These are phyloP conservation scores for Ophiosphaerella narmari DNA, from an alignment of 2,329 filamentous ascomycete species.

Conservation along the genomic window DNA sequence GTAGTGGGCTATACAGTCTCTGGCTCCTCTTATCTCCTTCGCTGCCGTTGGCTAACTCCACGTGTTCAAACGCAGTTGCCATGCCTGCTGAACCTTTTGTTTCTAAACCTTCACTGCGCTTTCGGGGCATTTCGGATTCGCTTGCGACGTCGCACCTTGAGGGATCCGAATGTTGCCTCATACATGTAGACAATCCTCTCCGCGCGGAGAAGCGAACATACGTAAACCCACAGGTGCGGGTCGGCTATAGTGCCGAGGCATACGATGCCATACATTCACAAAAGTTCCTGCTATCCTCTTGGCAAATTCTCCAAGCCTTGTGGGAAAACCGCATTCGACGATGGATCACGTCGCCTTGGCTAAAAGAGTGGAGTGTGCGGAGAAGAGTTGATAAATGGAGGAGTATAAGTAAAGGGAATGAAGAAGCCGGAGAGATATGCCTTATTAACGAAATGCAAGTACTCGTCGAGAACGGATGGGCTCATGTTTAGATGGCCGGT, in stretches of 20 bases:
- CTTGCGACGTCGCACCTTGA: slow-evolving; percentile 67
- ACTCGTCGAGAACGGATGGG: slow-evolving; percentile 33
- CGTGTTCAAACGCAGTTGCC: neutral
- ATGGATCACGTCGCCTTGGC: neutral
- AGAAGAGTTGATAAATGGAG: neutral
- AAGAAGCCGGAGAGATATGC: slow-evolving; percentile 26
- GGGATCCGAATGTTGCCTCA: slow-evolving; percentile 77
- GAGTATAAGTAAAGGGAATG: neutral
- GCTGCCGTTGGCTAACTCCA: too few relatives aligned
- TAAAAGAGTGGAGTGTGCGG: neutral
- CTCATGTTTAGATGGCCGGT: slow-evolving; percentile 21
- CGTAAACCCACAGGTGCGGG: slow-evolving; percentile 45
- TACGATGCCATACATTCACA: slow-evolving; percentile 15
- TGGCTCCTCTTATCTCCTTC: too few relatives aligned
- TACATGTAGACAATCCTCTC: slow-evolving; percentile 71
- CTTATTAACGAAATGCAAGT: slow-evolving; percentile 43
- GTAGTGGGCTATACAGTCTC: too few relatives aligned
- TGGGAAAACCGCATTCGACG: too few relatives aligned
- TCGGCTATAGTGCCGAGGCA: slow-evolving; percentile 60
- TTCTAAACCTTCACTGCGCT: slow-evolving; percentile 51
- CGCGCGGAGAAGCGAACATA: slow-evolving; percentile 18
- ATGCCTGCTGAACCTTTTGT: slow-evolving; percentile 15
- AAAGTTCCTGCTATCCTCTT: neutral
- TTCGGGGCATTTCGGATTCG: slow-evolving; percentile 65
- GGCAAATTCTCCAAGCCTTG: too few relatives aligned